Evolutionary conservation across 306 rosid species (phyloP), one percentile per base, ranked within the genome.

Genomic region (Inga leiocalycina): DNA sequence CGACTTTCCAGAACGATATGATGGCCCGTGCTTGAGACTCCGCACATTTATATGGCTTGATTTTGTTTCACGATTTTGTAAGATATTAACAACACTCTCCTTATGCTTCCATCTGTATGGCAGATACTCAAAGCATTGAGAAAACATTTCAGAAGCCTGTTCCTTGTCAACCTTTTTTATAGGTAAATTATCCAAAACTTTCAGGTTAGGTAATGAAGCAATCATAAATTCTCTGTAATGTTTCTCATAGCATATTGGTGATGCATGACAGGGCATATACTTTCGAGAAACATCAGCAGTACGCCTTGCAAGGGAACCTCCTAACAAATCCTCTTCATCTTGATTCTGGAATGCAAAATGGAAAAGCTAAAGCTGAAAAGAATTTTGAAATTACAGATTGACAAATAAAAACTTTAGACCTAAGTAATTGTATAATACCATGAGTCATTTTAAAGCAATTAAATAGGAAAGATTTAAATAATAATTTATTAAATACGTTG

Each of bases 191-290:
- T 93, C 98, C 80, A 92, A 85, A 77, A 80, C 85, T 88, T 87
- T 89, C 80, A 93, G 83, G 68, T 84, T 85, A 39, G 97, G 90
- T 77, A 93, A 85, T 69, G 94, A 92, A 81, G 93, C 89, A 80
- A 90, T 86, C 91, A 93, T 92, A 89, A 87, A 93, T 81, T 93
- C 97, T 86, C 97, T 89, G 79, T 93, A 93, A 80, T 92, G 86
- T 73, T 89, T 91, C 88, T 92, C 93, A 52, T 86, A 87, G 87
- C 98, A 93, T 84, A 93, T 92, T 57, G 94, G 97, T 7, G 98
- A 93, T 78, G 93, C 87, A 89, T 92, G 92, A 86, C 82, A 76
- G 68, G 97, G 86, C 83, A 89, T 87, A 51, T 87, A 87, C 81
- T 88, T 89, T 82, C 70, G 69, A 79, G 93, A 45, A 82, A 86